These are phyloP conservation scores for Lentinula sp. DNA, from an alignment of 768 basidiomycete genomes.

Conservation along the genomic window DNA sequence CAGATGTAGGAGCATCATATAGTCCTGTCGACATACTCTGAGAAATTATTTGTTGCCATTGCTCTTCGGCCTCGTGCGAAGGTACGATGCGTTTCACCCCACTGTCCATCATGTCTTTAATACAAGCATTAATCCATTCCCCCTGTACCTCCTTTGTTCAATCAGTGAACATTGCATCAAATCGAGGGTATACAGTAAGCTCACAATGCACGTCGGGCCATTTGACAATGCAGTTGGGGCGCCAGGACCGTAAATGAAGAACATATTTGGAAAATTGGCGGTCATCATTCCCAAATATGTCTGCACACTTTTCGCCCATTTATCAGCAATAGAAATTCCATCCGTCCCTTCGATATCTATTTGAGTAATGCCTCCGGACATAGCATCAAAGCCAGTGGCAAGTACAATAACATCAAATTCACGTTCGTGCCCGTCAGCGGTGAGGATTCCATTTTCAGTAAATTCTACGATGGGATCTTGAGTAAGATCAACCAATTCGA, in stretches of 20 bases:
- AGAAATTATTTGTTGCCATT: neutral
- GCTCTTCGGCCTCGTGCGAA: neutral
- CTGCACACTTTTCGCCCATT: conserved; percentile 15
- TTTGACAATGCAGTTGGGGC: conserved; percentile 13
- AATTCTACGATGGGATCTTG: conserved; percentile 16
- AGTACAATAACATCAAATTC: conserved; percentile 17
- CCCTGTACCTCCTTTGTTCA: neutral
- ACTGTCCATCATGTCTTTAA: neutral
- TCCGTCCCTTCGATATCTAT: conserved; percentile 18
- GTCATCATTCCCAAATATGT: conserved; percentile 20
- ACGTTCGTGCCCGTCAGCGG: conserved; percentile 14
- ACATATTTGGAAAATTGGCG: conserved; percentile 18
- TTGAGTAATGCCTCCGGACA: conserved; percentile 17
- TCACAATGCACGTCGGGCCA: conserved; percentile 18
- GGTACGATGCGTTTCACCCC: neutral
- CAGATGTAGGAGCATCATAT: neutral
- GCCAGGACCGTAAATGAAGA: conserved; percentile 1
- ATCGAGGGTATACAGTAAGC: neutral
- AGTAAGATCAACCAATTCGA: conserved; percentile 16
- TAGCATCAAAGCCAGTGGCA: conserved; percentile 19
- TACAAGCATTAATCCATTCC: conserved; percentile 3
- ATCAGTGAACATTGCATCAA: neutral
- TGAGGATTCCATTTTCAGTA: conserved; percentile 15
- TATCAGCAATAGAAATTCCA: conserved; percentile 14
- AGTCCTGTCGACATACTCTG: neutral